A percentile compares a stretch with the other conserved stretches of the same genome.
phyloP scores from a whole-genome alignment of 164 flowering plant genomes.

The Santalum album region DNA sequence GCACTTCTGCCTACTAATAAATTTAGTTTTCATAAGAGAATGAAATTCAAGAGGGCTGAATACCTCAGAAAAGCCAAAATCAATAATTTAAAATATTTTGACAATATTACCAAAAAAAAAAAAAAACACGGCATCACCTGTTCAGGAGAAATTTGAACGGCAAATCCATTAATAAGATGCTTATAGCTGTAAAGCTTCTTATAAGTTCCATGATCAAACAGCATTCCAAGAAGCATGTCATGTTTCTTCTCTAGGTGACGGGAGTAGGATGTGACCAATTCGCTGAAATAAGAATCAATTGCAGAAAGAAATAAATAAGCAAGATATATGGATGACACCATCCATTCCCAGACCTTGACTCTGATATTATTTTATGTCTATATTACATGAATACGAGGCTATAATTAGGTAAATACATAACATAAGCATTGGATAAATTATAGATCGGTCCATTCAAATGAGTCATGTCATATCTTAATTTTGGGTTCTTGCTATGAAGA shows the following conservation, averaged over 20 bases:
- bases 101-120: neutral
- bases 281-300: conserved; percentile 38
- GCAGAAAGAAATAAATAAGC: neutral
- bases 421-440: too few relatives aligned
- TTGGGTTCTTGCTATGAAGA: too few relatives aligned
- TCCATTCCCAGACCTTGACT: too few relatives aligned
- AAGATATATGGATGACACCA: neutral
- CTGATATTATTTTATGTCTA: too few relatives aligned
- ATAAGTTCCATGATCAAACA: conserved; percentile 71
- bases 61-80: neutral
- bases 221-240: conserved; percentile 79
- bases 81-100: conserved; percentile 6
- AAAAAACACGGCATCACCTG: conserved; percentile 52
- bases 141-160: conserved; percentile 72
- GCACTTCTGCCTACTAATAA: conserved; percentile 77
- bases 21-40: conserved; percentile 13
- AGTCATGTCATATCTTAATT: too few relatives aligned
- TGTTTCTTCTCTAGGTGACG: conserved; percentile 82
- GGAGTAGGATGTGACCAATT: conserved; percentile 60
- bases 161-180: conserved; percentile 90
- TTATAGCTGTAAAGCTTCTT: conserved; percentile 89
- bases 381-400: too few relatives aligned
- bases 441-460: too few relatives aligned
- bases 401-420: too few relatives aligned
- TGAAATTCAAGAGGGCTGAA: conserved; percentile 9